Evolutionary conservation across 257 asterid genomes (phyloP).

Genomic region (Nicotiana sylvestris): DNA sequence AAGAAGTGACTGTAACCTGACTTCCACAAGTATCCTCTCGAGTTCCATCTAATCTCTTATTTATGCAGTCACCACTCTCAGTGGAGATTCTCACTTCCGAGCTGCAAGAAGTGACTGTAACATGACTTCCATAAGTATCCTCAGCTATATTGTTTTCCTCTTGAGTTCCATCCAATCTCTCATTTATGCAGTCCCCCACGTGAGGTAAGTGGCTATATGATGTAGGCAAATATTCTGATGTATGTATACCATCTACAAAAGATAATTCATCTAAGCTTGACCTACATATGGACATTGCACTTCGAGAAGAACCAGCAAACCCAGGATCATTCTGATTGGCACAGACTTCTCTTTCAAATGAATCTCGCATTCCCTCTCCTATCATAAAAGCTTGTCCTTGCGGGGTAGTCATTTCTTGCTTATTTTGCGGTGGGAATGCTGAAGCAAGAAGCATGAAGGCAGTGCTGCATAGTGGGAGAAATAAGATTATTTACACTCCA

Average conservation of each 20-base stretch:
- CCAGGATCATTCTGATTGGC: background rate
- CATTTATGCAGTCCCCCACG: background rate
- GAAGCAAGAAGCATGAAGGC: slow-evolving; percentile 53
- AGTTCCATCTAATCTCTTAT: too few relatives aligned
- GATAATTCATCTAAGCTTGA: background rate
- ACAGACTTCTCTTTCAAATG: background rate
- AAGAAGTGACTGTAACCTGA: background rate
- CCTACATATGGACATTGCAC: background rate
- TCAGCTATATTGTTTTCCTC: background rate
- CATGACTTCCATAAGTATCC: too few relatives aligned
- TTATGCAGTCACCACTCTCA: too few relatives aligned
- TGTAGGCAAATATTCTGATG: background rate
- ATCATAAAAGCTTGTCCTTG: slow-evolving; percentile 8
- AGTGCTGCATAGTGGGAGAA: slow-evolving; percentile 28
- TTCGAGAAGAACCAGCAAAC: background rate
- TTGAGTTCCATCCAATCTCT: background rate
- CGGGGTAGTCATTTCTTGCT: slow-evolving; percentile 2
- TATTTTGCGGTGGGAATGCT: slow-evolving; percentile 27
- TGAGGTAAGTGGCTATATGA: background rate
- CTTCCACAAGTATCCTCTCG: background rate
- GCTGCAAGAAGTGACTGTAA: too few relatives aligned
- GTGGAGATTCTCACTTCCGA: too few relatives aligned
- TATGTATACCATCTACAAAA: background rate
- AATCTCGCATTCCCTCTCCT: background rate
- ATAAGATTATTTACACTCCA: background rate